Percentiles rank a stretch among this genome's conserved stretches.
Evolutionary conservation across 441 rosid species (phyloP).

Genomic region (Populus tomentosa): DNA sequence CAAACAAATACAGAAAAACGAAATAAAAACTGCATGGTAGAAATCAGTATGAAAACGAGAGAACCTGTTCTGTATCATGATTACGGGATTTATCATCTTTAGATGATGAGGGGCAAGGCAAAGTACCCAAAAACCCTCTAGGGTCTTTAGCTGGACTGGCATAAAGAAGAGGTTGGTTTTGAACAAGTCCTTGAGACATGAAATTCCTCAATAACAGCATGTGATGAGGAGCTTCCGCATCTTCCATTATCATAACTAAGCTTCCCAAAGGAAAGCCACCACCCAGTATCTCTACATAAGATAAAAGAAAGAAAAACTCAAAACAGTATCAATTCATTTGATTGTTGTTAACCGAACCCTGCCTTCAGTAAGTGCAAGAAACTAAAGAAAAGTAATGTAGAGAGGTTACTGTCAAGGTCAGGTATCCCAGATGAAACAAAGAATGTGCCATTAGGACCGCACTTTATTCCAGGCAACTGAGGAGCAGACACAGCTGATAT

Average conservation of each 20-base stretch:
- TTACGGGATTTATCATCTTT: constrained; percentile 54
- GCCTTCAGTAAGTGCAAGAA: not conserved
- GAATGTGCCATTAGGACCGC: constrained; percentile 76
- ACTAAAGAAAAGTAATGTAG: not conserved
- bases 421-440: constrained; percentile 75
- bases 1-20: not conserved
- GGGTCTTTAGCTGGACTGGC: constrained; percentile 85
- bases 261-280: constrained; percentile 88
- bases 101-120: constrained; percentile 68
- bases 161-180: constrained; percentile 71
- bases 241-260: constrained; percentile 94
- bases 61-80: constrained; percentile 50
- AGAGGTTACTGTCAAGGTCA: constrained; percentile 75
- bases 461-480: constrained; percentile 64
- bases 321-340: not conserved
- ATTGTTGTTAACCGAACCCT: not conserved
- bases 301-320: not conserved
- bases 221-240: constrained; percentile 94
- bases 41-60: constrained; percentile 4
- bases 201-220: constrained; percentile 86
- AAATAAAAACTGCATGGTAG: not conserved
- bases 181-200: constrained; percentile 96
- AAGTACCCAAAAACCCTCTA: constrained; percentile 80
- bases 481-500: constrained; percentile 33
- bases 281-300: constrained; percentile 57